These are phyloP conservation scores for Vachellia pachyceras DNA, from an alignment of 306 rosid species.

Conservation along the genomic window DNA sequence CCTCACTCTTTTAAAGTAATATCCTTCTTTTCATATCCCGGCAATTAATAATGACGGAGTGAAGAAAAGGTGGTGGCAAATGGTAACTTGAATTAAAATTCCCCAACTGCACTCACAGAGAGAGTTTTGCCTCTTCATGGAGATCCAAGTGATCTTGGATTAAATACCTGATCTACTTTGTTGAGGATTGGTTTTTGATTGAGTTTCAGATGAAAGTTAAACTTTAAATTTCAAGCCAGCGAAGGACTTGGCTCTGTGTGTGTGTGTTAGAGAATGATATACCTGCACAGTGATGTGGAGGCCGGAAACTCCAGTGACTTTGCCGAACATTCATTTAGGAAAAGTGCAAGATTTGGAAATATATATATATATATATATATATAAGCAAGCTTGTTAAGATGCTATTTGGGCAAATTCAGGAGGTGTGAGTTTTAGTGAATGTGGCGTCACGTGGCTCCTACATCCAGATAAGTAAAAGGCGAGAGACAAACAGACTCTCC, in stretches of 20 bases:
- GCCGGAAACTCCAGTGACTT: neutral
- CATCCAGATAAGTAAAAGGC: constrained; percentile 21
- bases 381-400: neutral
- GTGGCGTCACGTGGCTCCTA: constrained; percentile 40
- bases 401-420: neutral
- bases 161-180: neutral
- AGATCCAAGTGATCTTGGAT: neutral
- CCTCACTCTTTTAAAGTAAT: neutral
- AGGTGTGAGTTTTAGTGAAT: constrained; percentile 28
- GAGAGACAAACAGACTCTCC: constrained; percentile 19
- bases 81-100: neutral
- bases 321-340: neutral
- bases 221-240: neutral
- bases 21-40: neutral
- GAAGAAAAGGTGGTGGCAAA: neutral
- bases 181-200: neutral
- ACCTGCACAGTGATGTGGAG: neutral
- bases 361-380: too few species aligned
- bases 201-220: neutral
- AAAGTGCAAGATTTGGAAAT: neutral
- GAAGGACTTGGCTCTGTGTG: neutral
- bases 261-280: neutral
- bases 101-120: neutral
- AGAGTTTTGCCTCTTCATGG: neutral
- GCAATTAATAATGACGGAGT: neutral